Evolutionary conservation across 2,329 filamentous ascomycete species (phyloP).

Genomic region (Diaporthe sp.): DNA sequence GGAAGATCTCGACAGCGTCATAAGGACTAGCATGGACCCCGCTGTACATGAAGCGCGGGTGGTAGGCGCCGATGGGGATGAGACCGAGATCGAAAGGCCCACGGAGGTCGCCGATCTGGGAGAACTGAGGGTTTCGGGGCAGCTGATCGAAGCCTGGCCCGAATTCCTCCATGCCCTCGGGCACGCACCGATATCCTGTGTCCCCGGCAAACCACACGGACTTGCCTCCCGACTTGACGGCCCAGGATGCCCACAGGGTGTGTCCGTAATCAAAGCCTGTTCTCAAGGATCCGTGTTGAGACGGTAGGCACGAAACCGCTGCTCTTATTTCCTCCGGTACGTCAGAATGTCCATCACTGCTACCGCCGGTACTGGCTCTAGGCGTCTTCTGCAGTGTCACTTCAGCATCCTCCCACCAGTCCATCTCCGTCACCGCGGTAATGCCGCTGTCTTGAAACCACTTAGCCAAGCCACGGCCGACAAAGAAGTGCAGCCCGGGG

Average conservation of each 20-base stretch:
- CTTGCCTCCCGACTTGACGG: background rate
- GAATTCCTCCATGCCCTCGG: conserved; percentile 13
- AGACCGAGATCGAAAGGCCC: conserved; percentile 79
- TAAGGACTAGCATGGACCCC: conserved; percentile 76
- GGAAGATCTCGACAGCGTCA: conserved; percentile 77
- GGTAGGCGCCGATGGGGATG: conserved; percentile 79
- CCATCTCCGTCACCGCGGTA: conserved; percentile 70
- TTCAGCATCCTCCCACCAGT: conserved; percentile 75
- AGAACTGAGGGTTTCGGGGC: conserved; percentile 75
- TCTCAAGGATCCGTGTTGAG: conserved; percentile 9
- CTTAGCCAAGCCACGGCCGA: conserved; percentile 72
- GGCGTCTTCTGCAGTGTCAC: background rate
- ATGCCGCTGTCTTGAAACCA: conserved; percentile 75
- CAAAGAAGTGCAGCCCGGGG: conserved; percentile 70
- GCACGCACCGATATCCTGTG: conserved; percentile 22
- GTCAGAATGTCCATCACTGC: no score
- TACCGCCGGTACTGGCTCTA: no score
- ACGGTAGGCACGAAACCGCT: background rate
- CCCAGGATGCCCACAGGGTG: conserved; percentile 24
- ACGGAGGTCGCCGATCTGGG: conserved; percentile 72
- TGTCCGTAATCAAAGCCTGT: conserved; percentile 10
- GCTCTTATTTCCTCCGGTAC: background rate
- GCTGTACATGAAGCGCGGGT: conserved; percentile 69
- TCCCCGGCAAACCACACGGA: conserved; percentile 31
- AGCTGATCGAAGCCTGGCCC: conserved; percentile 40